These are phyloP conservation scores for Fusarium sp. DNA, from an alignment of 2,329 filamentous ascomycete species.

Conservation along the genomic window DNA sequence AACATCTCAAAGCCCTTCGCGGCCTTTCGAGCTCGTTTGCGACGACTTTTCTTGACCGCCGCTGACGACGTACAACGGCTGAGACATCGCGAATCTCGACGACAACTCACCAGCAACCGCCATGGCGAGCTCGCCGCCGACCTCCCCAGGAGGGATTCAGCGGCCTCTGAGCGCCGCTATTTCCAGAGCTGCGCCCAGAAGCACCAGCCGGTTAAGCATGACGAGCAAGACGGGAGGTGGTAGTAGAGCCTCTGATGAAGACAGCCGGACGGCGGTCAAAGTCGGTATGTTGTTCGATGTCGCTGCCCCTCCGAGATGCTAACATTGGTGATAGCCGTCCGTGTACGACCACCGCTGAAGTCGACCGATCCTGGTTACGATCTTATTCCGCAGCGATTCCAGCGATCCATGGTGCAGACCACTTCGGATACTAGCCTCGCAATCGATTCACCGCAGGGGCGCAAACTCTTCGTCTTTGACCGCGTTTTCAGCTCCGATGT, in stretches of 20 bases:
- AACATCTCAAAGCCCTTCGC: slow-evolving; percentile 26
- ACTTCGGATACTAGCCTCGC: slow-evolving; percentile 85
- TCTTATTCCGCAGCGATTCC: slow-evolving; percentile 94
- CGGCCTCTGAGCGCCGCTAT: slow-evolving; percentile 86
- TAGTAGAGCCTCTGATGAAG: slow-evolving; percentile 90
- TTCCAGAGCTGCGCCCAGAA: slow-evolving; percentile 77
- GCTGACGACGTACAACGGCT: slow-evolving; percentile 17
- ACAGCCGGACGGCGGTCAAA: slow-evolving; percentile 92
- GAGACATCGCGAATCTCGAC: slow-evolving; percentile 32
- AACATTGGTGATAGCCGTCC: slow-evolving; percentile 73
- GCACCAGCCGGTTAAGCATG: slow-evolving; percentile 87
- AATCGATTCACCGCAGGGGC: slow-evolving; percentile 91
- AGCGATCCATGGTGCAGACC: slow-evolving; percentile 90
- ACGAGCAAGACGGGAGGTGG: slow-evolving; percentile 80
- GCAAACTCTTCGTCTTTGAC: slow-evolving; percentile 97
- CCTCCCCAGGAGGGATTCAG: slow-evolving; percentile 69
- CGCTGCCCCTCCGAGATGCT: neutral
- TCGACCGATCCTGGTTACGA: slow-evolving; percentile 91
- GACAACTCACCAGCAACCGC: slow-evolving; percentile 38
- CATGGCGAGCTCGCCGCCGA: slow-evolving; percentile 79
- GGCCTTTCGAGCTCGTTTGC: slow-evolving; percentile 24
- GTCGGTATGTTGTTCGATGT: slow-evolving; percentile 77
- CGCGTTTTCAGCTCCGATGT: slow-evolving; percentile 89
- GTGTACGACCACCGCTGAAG: slow-evolving; percentile 87
- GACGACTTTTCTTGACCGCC: slow-evolving; percentile 13